Evolutionary conservation across 305 asterid genomes (phyloP).

Genomic region (Andrographis paniculata): DNA sequence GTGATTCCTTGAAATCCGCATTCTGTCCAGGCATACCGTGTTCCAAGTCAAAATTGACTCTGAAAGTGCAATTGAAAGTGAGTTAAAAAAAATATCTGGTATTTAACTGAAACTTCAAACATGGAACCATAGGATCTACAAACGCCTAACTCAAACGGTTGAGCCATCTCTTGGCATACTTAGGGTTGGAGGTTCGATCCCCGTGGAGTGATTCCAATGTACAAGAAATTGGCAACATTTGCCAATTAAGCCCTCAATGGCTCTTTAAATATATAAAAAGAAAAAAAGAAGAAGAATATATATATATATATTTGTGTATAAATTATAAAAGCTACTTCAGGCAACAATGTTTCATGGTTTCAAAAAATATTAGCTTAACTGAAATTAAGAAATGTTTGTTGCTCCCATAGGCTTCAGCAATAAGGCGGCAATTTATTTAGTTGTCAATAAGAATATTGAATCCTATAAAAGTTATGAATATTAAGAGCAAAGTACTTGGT

Average conservation of each 20-base stretch:
- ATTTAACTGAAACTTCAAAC: not conserved
- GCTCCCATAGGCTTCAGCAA: not conserved
- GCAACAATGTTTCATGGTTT: not conserved
- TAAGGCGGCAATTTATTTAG: constrained; percentile 4
- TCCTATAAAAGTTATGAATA: not conserved
- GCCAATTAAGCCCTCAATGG: too few species aligned
- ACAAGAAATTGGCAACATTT: too few species aligned
- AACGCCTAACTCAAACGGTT: too few species aligned
- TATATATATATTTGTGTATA: too few species aligned
- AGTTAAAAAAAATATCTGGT: constrained; percentile 4
- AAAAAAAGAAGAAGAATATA: too few species aligned
- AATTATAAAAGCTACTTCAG: too few species aligned
- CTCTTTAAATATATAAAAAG: too few species aligned
- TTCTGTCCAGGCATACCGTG: constrained; percentile 80
- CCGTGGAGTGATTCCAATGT: too few species aligned
- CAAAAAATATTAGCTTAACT: constrained; percentile 1
- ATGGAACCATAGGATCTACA: too few species aligned
- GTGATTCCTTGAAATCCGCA: constrained; percentile 92
- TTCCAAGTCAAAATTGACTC: constrained; percentile 91
- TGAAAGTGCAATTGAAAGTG: constrained; percentile 24
- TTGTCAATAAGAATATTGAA: not conserved
- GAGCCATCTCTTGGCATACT: too few species aligned
- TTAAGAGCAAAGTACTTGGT: constrained; percentile 3
- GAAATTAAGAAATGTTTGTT: not conserved
- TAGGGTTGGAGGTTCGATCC: too few species aligned